A percentile compares a stretch with the other conserved stretches of the same genome.
phyloP scores from a whole-genome alignment of 2,329 filamentous ascomycete species.

The Cytospora piceicola region DNA sequence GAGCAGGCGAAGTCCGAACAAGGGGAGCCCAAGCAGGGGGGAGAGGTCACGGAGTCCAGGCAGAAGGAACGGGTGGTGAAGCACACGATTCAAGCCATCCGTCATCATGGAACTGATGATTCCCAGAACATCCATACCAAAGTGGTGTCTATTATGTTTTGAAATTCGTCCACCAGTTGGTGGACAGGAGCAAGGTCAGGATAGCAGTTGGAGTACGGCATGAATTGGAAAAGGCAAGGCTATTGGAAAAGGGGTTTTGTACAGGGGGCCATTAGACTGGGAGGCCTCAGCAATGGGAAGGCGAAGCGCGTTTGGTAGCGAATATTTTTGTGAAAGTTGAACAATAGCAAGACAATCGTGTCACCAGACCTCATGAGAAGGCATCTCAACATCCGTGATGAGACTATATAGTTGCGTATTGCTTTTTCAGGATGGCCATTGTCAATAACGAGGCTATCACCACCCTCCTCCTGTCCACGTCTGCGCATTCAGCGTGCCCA shows the following conservation, averaged over 20 bases:
- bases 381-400: not conserved
- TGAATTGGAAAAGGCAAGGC: not conserved
- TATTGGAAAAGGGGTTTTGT: not conserved
- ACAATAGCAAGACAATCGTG: not conserved
- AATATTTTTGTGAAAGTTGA: not conserved
- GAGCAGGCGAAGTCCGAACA: constrained; percentile 53
- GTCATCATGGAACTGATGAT: too few species aligned
- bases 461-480: not conserved
- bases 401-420: not conserved
- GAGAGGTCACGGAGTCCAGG: constrained; percentile 45
- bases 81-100: not conserved
- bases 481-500: not conserved
- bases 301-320: not conserved
- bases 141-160: not conserved
- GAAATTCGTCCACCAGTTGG: not conserved
- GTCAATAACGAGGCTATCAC: not conserved
- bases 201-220: not conserved
- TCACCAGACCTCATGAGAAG: not conserved
- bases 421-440: too few species aligned
- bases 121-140: not conserved
- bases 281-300: not conserved
- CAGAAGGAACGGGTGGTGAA: constrained; percentile 43
- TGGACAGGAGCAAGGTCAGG: not conserved
- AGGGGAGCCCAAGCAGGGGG: constrained; percentile 49
- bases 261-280: not conserved